Conservation (phyloP, 305 asterid genomes). For the Ilex paraguariensis region DNA sequence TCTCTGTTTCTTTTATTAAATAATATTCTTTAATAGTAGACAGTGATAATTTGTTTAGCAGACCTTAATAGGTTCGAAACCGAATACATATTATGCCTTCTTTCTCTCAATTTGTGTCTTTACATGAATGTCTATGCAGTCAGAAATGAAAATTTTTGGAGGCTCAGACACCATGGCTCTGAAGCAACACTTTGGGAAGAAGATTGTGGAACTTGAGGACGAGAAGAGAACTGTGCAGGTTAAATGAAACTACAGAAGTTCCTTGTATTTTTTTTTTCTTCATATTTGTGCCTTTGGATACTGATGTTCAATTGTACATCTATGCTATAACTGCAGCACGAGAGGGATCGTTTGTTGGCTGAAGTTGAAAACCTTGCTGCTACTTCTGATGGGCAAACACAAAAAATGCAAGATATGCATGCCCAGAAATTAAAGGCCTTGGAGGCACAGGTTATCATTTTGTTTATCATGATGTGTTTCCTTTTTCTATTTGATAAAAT, state of each 20-base stretch:
- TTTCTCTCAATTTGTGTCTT: slow-evolving; percentile 1
- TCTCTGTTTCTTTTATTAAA: too few relatives aligned
- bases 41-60: too few relatives aligned
- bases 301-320: slow-evolving; percentile 17
- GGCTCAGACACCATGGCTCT: slow-evolving; percentile 83
- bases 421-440: slow-evolving; percentile 79
- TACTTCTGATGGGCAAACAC: slow-evolving; percentile 87
- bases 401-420: slow-evolving; percentile 81
- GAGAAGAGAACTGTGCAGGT: slow-evolving; percentile 96
- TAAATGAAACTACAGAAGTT: background rate
- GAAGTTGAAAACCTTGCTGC: slow-evolving; percentile 97
- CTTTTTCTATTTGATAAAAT: too few relatives aligned
- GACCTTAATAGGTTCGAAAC: too few relatives aligned
- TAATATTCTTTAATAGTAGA: too few relatives aligned
- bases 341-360: slow-evolving; percentile 76
- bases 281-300: background rate
- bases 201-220: slow-evolving; percentile 92
- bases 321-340: slow-evolving; percentile 44
- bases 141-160: slow-evolving; percentile 89
- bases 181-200: slow-evolving; percentile 96
- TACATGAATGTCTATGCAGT: slow-evolving; percentile 43
- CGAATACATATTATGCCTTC: slow-evolving; percentile 1
- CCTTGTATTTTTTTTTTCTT: background rate
- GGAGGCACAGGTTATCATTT: slow-evolving; percentile 74
- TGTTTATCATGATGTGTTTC: background rate